Evolutionary conservation across 176 grass and related monocot species (phyloP).

Genomic region (Zizania latifolia): DNA sequence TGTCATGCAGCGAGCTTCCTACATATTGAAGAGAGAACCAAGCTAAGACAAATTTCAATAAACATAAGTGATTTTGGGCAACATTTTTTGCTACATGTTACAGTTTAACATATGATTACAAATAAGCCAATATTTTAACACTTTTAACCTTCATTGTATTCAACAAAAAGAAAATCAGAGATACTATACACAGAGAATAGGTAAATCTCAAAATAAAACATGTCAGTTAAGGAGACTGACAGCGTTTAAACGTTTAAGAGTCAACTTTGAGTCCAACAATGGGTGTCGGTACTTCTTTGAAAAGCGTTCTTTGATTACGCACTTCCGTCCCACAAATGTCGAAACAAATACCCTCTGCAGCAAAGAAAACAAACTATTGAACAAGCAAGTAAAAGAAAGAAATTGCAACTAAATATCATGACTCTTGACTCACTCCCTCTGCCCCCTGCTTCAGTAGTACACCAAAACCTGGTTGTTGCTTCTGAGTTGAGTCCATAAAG

Average conservation of each 20-base stretch:
- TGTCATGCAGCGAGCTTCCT: constrained; percentile 98
- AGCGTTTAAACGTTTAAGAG: constrained; percentile 74
- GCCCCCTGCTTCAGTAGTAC: constrained; percentile 84
- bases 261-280: constrained; percentile 75
- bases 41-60: too few relatives aligned
- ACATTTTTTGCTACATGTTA: neutral
- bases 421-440: constrained; percentile 63
- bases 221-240: constrained; percentile 36
- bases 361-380: constrained; percentile 31
- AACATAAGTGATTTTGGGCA: neutral
- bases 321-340: constrained; percentile 59
- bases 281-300: constrained; percentile 89
- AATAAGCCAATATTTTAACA: constrained; percentile 12
- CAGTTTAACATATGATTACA: constrained; percentile 15
- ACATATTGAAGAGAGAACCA: constrained; percentile 7
- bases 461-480: constrained; percentile 50
- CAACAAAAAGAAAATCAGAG: neutral
- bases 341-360: constrained; percentile 77
- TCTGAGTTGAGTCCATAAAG: constrained; percentile 51
- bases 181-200: neutral
- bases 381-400: constrained; percentile 20
- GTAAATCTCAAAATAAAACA: neutral
- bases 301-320: constrained; percentile 80
- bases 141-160: neutral
- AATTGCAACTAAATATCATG: neutral